A percentile compares a stretch with the other conserved stretches of the same genome.
phyloP scores from a whole-genome alignment of 2,329 filamentous ascomycete genomes.

The Ceratocystiopsis sp. region DNA sequence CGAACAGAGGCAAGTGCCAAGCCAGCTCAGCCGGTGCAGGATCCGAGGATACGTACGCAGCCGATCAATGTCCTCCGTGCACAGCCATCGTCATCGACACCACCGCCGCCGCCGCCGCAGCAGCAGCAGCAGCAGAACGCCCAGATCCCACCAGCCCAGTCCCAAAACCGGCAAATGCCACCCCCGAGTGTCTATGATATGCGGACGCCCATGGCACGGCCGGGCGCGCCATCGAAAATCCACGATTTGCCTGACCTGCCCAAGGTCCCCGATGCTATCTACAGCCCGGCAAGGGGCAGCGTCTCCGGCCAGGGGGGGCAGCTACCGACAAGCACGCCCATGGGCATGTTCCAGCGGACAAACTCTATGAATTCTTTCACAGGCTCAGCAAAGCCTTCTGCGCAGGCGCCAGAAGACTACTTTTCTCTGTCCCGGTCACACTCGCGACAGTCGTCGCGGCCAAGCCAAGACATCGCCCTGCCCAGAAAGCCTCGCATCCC shows the following conservation, averaged over 20 bases:
- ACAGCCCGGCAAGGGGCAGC: slow-evolving; percentile 60
- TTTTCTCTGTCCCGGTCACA: slow-evolving; percentile 10
- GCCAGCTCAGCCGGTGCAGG: slow-evolving; percentile 25
- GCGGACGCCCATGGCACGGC: background rate
- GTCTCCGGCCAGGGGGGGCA: slow-evolving; percentile 47
- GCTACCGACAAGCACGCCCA: slow-evolving; percentile 46
- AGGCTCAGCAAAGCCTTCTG: slow-evolving; percentile 7
- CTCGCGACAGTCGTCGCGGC: slow-evolving; percentile 12
- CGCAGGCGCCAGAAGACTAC: slow-evolving; percentile 15
- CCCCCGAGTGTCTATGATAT: slow-evolving; percentile 1
- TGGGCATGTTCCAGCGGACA: slow-evolving; percentile 44
- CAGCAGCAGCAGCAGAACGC: slow-evolving; percentile 12
- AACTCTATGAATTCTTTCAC: slow-evolving; percentile 30
- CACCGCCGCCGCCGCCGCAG: slow-evolving; percentile 22
- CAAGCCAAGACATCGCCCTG: slow-evolving; percentile 11
- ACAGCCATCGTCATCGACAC: slow-evolving; percentile 3
- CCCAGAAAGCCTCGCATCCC: slow-evolving; percentile 23
- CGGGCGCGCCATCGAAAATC: slow-evolving; percentile 3
- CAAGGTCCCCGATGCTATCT: slow-evolving; percentile 57
- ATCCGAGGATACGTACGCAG: slow-evolving; percentile 35
- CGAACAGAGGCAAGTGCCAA: slow-evolving; percentile 16
- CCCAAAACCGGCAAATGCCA: slow-evolving; percentile 3
- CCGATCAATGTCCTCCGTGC: slow-evolving; percentile 18
- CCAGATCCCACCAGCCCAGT: slow-evolving; percentile 14
- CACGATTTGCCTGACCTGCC: slow-evolving; percentile 37